Base-by-base conservation (phyloP, 441 rosid genomes). In the Pelargonium cotyledonis region DNA sequence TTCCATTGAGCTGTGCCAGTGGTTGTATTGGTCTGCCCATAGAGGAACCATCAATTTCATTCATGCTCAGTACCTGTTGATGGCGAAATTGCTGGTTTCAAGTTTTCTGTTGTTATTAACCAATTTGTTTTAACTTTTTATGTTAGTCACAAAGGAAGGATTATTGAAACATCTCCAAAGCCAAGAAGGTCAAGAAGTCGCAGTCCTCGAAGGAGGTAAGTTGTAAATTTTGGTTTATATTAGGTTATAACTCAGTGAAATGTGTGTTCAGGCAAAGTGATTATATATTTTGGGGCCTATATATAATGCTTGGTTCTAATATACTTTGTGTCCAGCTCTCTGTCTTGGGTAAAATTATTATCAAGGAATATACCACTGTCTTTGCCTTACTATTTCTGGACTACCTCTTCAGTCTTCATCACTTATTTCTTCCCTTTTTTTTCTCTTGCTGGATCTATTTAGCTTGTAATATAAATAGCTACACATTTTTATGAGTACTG, bases 191-290 rank as follows among this genome's bases (percentile, higher is more conserved):
- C 83, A 15, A 83, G 70, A 68, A 86, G 91, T 58, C 84, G 82
- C 69, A 86, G 89, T 66, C 89, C 91, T 66, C 76, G 81, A 8
- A 78, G 57, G 67, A 82, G 82, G 88, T 82, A 72, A 63, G n/a
- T n/a, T n/a, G 5, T 47, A 47, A 47, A 14, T 18, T 8, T 10
- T 51, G 19, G 8, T 16, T 15, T 31, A 3, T 11, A 9, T 43
- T 55, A 43, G 19, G 2, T 9, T 4, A 53, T 31, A 31, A 31
- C 15, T 21, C 31, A 1, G 41, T 40, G 46, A 55, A 40, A 31
- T 31, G 38, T 3, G n/a, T 47, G 43, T 62, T 16, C 44, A 23
- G 31, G 23, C 1, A 1, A 8, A 31, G 18, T 67, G 1, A 23
- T 4, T 55, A 21, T 16, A 0, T n/a, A 63, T 55, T 12, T 1